Evolutionary conservation across 352 stramenopile genomes (phyloP), one percentile per base, ranked within the genome.

Genomic region (Phytophthora cryptogea): DNA sequence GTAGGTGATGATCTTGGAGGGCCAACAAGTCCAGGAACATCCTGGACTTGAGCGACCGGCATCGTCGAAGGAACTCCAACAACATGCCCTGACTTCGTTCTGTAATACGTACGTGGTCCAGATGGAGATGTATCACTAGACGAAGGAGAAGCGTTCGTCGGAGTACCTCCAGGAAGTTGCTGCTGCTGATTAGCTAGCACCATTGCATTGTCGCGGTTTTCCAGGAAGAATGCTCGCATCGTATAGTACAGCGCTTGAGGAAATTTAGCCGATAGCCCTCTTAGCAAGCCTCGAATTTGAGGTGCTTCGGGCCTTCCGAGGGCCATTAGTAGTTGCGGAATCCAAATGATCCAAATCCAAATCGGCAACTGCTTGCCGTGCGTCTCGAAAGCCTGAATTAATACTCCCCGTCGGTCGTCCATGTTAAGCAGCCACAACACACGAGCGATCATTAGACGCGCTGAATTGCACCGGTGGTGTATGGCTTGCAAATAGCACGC

Each of bases 341-440:
- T 98, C 97, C 97, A 99, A 35, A 98, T 96, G 32, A 99, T 96
- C 97, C 97, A 99, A 49, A 99, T 97, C 97, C 96, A 99, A 54
- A 98, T 96, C 17, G 96, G 97, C 13, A 99, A 73, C 48, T 95
- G 83, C 58, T 95, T 95, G 50, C 93, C 95, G 63, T 98, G 89
- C 11, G 83, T 92, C 74, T 99, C 94, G 48, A 99, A 94, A 52
- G 94, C 71, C 50, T 92, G 82, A 33, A 96, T 87, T 7, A 95
- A 61, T 39, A 83, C 59, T 17, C 83, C 83, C 35, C 56, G 60
- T 20, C 86, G 75, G 52, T 97, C 89, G 57, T 97, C 91, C 63
- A 95, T 82, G 54, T 83, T 93, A 11, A 98, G 72, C 53, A 97
- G 65, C 89, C 90, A 97, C 9, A 98, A 61, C 30, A 98, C 92